Evolutionary conservation across 2,329 filamentous ascomycete species (phyloP), one percentile per base, ranked within the genome.

Genomic region (Ophiocordyceps camponoti-leonardi): DNA sequence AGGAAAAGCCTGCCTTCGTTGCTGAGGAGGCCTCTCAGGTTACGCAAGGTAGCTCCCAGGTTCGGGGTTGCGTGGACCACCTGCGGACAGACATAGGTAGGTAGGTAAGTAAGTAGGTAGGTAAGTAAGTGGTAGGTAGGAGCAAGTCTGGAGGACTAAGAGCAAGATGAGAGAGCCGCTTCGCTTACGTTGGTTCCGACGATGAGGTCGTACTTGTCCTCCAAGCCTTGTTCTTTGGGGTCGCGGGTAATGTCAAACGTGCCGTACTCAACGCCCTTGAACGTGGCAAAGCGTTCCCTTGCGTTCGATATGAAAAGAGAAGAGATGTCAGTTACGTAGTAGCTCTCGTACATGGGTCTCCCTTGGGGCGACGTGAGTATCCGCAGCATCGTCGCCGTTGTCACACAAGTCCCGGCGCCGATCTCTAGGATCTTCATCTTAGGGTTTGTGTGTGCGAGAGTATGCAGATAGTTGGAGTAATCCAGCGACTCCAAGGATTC

Each of bases 371-470:
- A 46, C 1, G 42, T 18, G 6, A 48, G 26, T 7, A 37, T 16
- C 12, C 46, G 18, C 7, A 51, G n/a, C 16, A 68, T 50, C 2
- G 35, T 40, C 7, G 55, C 50, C 0, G 56, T 47, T 12, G 39
- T 45, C 14, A 56, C 58, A 4, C 64, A 66, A 4, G 62, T 65
- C 3, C 68, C 67, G 16, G 60, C 64, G 13, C 66, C 65, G 16
- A 64, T 53, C 26, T 56, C 52, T 14, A 50, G 23, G 1, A 51
- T n/a, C 23, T 23, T 47, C 43, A 51, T 33, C 18, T 16, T 45
- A 10, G 49, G 49, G 18, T 45, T 39, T 11, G 12, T 6, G 41
- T 50, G 45, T 16, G 6, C 18, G 18, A 13, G 13, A 13, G 12
- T 10, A 2, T 7, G 4, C 6, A 41, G 4, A 22, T 22, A 4